Conservation (phyloP, 805 yeast species). For the Cephaloascus albidus region DNA sequence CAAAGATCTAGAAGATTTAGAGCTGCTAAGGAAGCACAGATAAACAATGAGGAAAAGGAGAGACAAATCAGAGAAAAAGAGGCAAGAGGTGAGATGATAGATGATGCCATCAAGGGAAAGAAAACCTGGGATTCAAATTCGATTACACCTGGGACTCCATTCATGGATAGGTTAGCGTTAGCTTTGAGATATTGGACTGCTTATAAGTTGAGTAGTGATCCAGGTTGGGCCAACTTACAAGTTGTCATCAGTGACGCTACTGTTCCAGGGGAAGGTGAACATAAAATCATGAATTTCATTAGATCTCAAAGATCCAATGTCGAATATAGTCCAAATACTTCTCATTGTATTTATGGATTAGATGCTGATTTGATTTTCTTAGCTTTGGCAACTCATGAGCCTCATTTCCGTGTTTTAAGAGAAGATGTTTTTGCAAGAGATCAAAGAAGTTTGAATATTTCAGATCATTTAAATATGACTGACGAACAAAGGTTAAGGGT, state of each 20-base stretch:
- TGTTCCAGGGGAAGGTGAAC: conserved; percentile 99
- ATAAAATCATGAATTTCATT: conserved; percentile 92
- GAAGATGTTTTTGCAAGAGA: conserved; percentile 94
- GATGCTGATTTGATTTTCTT: conserved; percentile 97
- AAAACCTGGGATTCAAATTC: conserved; percentile 93
- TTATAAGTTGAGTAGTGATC: conserved; percentile 77
- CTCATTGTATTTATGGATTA: conserved; percentile 93
- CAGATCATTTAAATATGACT: conserved; percentile 47
- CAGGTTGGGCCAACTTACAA: conserved; percentile 87
- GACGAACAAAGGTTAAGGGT: conserved; percentile 42
- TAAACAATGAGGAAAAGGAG: conserved; percentile 65
- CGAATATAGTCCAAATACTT: conserved; percentile 82
- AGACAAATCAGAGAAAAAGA: conserved; percentile 50
- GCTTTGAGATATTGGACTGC: conserved; percentile 89
- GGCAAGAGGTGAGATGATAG: conserved; percentile 64
- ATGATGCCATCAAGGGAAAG: conserved; percentile 62
- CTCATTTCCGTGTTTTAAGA: conserved; percentile 86
- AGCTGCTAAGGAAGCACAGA: conserved; percentile 80
- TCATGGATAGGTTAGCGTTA: conserved; percentile 83
- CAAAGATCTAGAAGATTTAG: conserved; percentile 91
- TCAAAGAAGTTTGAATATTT: conserved; percentile 29
- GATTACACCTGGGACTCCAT: conserved; percentile 98
- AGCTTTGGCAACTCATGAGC: conserved; percentile 96
- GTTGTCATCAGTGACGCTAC: conserved; percentile 91
- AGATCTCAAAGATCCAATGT: conserved; percentile 85